These are phyloP conservation scores for Kuraishia molischiana DNA, from an alignment of 805 yeast species.

Conservation along the genomic window DNA sequence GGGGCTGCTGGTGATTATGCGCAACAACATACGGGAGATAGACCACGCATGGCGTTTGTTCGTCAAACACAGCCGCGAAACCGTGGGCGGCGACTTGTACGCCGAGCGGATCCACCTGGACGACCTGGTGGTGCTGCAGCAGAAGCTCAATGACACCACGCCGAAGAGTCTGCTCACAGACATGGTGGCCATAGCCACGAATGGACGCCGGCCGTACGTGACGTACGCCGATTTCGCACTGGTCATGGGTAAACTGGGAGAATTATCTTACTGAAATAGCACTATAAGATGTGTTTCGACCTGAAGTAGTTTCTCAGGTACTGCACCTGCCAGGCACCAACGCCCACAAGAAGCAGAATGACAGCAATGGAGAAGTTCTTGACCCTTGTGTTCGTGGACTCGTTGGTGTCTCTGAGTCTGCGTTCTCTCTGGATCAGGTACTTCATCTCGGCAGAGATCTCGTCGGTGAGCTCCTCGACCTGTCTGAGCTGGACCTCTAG, in stretches of 20 bases:
- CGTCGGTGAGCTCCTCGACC: constrained; percentile 78
- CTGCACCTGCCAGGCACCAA: constrained; percentile 89
- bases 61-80: neutral
- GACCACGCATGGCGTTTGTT: constrained; percentile 29
- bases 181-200: constrained; percentile 34
- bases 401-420: constrained; percentile 92
- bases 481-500: constrained; percentile 83
- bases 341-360: constrained; percentile 56
- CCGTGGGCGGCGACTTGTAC: neutral
- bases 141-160: constrained; percentile 4
- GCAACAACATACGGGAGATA: constrained; percentile 25
- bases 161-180: constrained; percentile 21
- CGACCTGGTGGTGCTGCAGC: constrained; percentile 22
- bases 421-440: constrained; percentile 85
- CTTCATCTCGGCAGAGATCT: constrained; percentile 68
- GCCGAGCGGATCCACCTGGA: constrained; percentile 20
- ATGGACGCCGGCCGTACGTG: constrained; percentile 24
- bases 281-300: constrained; percentile 59
- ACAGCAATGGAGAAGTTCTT: constrained; percentile 74
- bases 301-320: constrained; percentile 90
- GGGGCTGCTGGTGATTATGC: constrained; percentile 28
- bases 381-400: constrained; percentile 89
- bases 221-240: constrained; percentile 37
- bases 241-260: constrained; percentile 38
- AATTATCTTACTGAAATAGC: constrained; percentile 13